These are phyloP conservation scores for Penicillium verrucosum DNA, from an alignment of 2,329 filamentous ascomycete genomes.

Conservation along the genomic window DNA sequence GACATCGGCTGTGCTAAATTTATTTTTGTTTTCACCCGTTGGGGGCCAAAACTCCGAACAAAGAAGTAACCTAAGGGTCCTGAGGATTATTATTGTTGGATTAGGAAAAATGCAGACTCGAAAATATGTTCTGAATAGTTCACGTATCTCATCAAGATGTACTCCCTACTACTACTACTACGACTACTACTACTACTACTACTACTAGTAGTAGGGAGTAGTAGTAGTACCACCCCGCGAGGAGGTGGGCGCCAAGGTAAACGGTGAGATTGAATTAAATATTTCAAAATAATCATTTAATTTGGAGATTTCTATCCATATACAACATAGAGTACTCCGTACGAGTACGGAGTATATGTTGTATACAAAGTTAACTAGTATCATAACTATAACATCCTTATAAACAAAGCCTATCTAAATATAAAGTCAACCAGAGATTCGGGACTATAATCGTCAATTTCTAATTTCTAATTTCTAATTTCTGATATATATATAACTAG, in stretches of 20 bases:
- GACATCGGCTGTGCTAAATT: not conserved
- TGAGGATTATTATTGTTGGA: not conserved
- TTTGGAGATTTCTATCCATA: not conserved
- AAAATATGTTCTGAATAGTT: not conserved
- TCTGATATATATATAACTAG: no score
- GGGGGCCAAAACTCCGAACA: slow-evolving; percentile 3
- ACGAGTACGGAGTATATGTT: no score
- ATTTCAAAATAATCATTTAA: not conserved
- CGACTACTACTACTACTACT: no score
- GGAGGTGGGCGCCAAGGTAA: slow-evolving; percentile 4
- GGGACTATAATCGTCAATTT: no score
- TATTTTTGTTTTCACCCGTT: not conserved
- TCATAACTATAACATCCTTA: no score
- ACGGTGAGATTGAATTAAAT: not conserved
- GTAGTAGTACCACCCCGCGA: not conserved
- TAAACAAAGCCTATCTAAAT: no score
- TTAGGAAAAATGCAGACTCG: not conserved
- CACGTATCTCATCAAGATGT: not conserved
- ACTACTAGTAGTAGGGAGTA: no score
- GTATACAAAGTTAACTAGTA: no score
- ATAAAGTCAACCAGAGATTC: no score
- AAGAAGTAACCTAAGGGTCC: not conserved
- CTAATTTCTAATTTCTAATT: no score
- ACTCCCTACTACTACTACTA: not conserved
- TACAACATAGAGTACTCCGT: not conserved